phyloP scores from a whole-genome alignment of 306 rosid species.

The Sindora glabra region DNA sequence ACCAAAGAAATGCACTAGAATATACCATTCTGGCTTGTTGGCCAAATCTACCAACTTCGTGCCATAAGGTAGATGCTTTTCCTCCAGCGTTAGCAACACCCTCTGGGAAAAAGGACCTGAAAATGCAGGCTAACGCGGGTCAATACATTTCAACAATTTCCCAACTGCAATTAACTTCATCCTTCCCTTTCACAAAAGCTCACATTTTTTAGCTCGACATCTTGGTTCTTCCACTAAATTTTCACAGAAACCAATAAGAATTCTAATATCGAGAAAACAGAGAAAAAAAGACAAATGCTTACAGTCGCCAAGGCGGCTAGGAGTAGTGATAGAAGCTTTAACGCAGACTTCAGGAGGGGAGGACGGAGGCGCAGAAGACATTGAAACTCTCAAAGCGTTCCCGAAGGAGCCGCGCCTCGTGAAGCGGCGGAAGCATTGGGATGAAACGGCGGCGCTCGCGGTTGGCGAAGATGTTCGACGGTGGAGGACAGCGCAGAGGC shows the following conservation, averaged over 20 bases:
- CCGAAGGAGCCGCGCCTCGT: background rate
- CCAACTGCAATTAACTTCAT: background rate
- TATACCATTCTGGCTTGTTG: conserved; percentile 87
- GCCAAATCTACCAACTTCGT: conserved; percentile 65
- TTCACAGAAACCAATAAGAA: background rate
- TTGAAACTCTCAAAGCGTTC: conserved; percentile 38
- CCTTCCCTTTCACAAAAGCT: background rate
- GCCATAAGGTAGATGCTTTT: conserved; percentile 79
- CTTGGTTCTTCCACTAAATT: background rate
- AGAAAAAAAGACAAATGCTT: background rate
- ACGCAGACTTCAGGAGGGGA: conserved; percentile 55
- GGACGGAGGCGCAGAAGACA: conserved; percentile 43
- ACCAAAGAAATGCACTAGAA: conserved; percentile 10
- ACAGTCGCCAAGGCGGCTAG: conserved; percentile 80
- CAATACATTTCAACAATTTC: too few relatives aligned
- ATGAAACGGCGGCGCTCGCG: conserved; percentile 24
- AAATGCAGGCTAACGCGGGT: background rate
- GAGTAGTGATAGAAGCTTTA: conserved; percentile 59
- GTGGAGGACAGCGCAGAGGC: conserved; percentile 54
- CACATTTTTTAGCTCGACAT: background rate
- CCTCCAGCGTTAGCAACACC: conserved; percentile 82
- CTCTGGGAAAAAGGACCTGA: conserved; percentile 90
- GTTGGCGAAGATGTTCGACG: conserved; percentile 33
- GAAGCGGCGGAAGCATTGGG: background rate
- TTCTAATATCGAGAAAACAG: background rate